A percentile compares a stretch with the other conserved stretches of the same genome.
Conservation (phyloP, 2,329 filamentous ascomycete species). For the Chaetomiaceae sp. region DNA sequence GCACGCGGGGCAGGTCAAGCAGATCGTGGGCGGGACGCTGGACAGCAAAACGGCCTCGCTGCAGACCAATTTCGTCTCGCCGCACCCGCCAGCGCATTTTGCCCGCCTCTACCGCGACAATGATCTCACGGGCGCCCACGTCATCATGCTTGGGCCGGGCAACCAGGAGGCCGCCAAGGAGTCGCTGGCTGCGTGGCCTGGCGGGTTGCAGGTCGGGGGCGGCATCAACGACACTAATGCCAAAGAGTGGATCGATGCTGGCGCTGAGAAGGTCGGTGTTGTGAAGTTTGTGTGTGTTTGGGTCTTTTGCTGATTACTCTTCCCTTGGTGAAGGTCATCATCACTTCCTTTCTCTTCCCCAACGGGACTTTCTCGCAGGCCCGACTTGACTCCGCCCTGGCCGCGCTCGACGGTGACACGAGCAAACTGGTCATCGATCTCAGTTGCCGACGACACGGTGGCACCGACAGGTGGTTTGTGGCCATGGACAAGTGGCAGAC, state of each 20-base stretch:
- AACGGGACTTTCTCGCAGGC: conserved; percentile 72
- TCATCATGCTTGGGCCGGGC: conserved; percentile 90
- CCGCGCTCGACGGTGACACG: conserved; percentile 65
- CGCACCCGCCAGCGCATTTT: conserved; percentile 74
- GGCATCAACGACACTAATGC: conserved; percentile 86
- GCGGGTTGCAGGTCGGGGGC: conserved; percentile 82
- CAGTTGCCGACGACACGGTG: conserved; percentile 69
- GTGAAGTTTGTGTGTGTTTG: background rate
- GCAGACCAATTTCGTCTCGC: conserved; percentile 89
- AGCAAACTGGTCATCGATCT: conserved; percentile 88
- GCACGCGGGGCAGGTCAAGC: conserved; percentile 95
- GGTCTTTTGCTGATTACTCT: background rate
- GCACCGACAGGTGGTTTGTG: conserved; percentile 76
- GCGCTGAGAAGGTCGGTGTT: conserved; percentile 72
- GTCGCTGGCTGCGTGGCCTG: conserved; percentile 72
- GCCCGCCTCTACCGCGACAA: conserved; percentile 74
- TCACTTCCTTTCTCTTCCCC: conserved; percentile 93
- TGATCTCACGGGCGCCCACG: conserved; percentile 72
- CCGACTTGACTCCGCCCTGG: conserved; percentile 67
- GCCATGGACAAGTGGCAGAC: conserved; percentile 99
- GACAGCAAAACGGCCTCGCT: conserved; percentile 59
- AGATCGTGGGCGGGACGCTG: conserved; percentile 94
- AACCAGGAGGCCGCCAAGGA: conserved; percentile 76
- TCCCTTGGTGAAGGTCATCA: conserved; percentile 64
- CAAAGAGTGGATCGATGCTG: conserved; percentile 74